A percentile compares a stretch with the other conserved stretches of the same genome.
Evolutionary conservation across 2,329 filamentous ascomycete species (phyloP).

Genomic region (Stromatinia cepivora): DNA sequence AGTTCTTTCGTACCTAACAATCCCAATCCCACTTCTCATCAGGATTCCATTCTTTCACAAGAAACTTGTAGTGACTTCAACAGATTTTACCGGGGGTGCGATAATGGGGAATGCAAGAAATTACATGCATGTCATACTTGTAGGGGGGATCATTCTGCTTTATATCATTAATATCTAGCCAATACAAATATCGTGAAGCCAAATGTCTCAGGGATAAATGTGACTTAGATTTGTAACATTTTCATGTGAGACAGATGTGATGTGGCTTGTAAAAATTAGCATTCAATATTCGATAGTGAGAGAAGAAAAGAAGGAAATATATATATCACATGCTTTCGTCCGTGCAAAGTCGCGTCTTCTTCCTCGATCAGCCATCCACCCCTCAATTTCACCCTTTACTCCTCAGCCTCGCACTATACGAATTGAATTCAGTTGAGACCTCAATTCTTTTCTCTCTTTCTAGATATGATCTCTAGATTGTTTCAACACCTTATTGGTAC

Average conservation of each 20-base stretch:
- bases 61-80: conserved; percentile 7
- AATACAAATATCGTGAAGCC: background rate
- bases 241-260: background rate
- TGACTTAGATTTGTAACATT: background rate
- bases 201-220: background rate
- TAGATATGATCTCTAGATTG: background rate
- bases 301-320: background rate
- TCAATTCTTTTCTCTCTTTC: background rate
- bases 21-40: background rate
- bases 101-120: background rate
- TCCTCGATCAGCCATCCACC: background rate
- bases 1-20: background rate
- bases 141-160: background rate
- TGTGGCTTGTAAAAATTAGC: background rate
- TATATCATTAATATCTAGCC: background rate
- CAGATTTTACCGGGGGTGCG: conserved; percentile 1
- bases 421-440: background rate
- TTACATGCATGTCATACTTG: conserved; percentile 7
- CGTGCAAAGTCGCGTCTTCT: conserved; percentile 17
- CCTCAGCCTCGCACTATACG: background rate
- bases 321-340: conserved; percentile 15
- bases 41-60: too few relatives aligned
- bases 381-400: background rate
- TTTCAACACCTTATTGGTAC: background rate
- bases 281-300: background rate